Evolutionary conservation across 2,329 filamentous ascomycete species (phyloP), one percentile per base, ranked within the genome.

Genomic region (Apiospora malaysiana): DNA sequence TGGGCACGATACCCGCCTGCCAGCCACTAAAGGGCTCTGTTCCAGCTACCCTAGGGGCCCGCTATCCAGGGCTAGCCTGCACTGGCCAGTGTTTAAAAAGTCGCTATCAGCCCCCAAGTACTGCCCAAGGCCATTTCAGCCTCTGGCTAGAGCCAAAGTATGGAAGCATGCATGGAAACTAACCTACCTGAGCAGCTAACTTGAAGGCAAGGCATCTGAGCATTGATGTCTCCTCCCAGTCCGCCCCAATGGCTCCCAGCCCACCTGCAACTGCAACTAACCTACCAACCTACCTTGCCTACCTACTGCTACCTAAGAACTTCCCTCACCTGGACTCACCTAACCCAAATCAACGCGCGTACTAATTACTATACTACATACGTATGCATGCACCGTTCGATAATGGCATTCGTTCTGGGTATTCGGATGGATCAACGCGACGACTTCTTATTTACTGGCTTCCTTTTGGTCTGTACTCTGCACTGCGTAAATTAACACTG

Each of bases 121-220:
- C 42, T 45, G 42, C 25, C 25, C 27, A 59, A 63, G 56, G 18
- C 45, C 56, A n/a, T 63, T 4, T 63, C 56, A 63, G 56, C 56
- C 56, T 63, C 56, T 63, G 21, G 14, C 51, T 63, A 63, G 56
- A 40, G 56, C 32, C 32, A 37, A 63, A 63, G 56, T 63, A 63
- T 63, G 56, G 56, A 32, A 63, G 56, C 32, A 63, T 47, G 45
- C 45, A 47, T 63, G 56, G 32, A 40, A 63, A 40, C 56, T 32
- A 59, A n/a, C n/a, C n/a, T n/a, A n/a, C n/a, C n/a, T n/a, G n/a
- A 32, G 32, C 32, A 32, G 32, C 32, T 32, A 32, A 32, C 32
- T 32, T n/a, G n/a, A 32, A 32, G 32, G 32, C 32, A 32, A 18
- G 32, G 51, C 51, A 32, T 59, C 27, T 32, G 51, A 59, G 51